phyloP scores from a whole-genome alignment of 768 basidiomycete species.

The Daedaleopsis sinensis region DNA sequence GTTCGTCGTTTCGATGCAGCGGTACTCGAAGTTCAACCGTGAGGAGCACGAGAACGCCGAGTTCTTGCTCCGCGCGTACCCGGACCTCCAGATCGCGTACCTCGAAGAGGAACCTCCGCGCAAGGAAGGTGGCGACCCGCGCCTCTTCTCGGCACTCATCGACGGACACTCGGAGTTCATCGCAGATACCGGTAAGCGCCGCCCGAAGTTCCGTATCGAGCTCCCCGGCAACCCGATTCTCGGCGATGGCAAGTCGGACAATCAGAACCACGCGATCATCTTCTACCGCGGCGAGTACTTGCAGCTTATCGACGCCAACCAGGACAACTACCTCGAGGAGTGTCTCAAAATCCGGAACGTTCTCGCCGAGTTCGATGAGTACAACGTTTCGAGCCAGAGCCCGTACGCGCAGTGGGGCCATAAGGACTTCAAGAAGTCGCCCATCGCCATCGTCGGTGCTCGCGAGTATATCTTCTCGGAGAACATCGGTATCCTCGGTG shows the following conservation, averaged over 20 bases:
- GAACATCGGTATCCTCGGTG: slow-evolving; percentile 98
- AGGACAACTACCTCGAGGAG: slow-evolving; percentile 99
- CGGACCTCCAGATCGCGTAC: slow-evolving; percentile 98
- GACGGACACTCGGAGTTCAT: slow-evolving; percentile 98
- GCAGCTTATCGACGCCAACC: slow-evolving; percentile 99
- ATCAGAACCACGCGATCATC: slow-evolving; percentile 99
- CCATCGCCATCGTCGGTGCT: slow-evolving; percentile 97
- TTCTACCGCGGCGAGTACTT: slow-evolving; percentile 99
- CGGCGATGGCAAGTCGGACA: slow-evolving; percentile 99
- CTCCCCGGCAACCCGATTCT: slow-evolving; percentile 98
- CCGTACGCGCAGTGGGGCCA: slow-evolving; percentile 92
- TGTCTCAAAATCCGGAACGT: slow-evolving; percentile 99
- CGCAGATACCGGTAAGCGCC: slow-evolving; percentile 82
- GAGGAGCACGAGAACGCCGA: slow-evolving; percentile 99
- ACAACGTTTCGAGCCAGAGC: slow-evolving; percentile 78
- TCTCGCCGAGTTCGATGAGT: slow-evolving; percentile 98
- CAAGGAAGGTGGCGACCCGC: slow-evolving; percentile 93
- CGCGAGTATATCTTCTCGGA: slow-evolving; percentile 99
- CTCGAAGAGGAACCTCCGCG: slow-evolving; percentile 93
- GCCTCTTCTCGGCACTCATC: slow-evolving; percentile 94
- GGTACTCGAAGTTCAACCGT: slow-evolving; percentile 99
- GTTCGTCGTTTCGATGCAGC: slow-evolving; percentile 98
- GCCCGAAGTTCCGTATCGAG: slow-evolving; percentile 98
- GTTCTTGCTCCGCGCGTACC: slow-evolving; percentile 95
- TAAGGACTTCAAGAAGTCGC: slow-evolving; percentile 84